Percentiles rank a stretch among this genome's conserved stretches.
These are phyloP conservation scores for Tolypocladium album DNA, from an alignment of 2,329 filamentous ascomycete genomes.

Conservation along the genomic window DNA sequence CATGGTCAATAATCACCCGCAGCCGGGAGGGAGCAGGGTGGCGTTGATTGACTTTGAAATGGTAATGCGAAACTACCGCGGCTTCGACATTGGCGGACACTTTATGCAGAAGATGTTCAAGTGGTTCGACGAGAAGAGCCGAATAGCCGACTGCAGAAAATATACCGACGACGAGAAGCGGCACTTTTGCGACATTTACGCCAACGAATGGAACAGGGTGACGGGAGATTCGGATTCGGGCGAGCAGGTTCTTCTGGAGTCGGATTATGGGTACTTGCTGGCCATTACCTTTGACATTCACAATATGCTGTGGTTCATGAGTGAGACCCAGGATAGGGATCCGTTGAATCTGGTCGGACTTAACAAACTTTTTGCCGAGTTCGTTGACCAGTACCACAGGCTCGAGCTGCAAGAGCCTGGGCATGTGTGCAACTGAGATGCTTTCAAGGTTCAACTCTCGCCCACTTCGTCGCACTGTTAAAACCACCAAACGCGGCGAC, in stretches of 20 bases:
- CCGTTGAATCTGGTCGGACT: not conserved
- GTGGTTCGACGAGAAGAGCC: not conserved
- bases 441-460: too few species aligned
- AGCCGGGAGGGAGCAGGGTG: not conserved
- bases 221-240: not conserved
- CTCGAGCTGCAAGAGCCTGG: not conserved
- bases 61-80: not conserved
- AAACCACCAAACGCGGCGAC: too few species aligned
- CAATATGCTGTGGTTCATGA: not conserved
- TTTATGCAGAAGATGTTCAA: not conserved
- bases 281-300: not conserved
- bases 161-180: not conserved
- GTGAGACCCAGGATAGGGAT: not conserved
- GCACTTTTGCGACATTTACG: not conserved
- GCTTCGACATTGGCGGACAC: not conserved
- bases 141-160: not conserved
- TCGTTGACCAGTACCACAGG: not conserved
- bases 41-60: not conserved
- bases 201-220: not conserved
- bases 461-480: too few species aligned
- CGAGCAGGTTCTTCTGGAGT: not conserved
- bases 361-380: not conserved
- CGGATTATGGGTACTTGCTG: not conserved
- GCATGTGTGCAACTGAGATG: too few species aligned
- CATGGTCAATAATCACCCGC: not conserved